These are phyloP conservation scores for Pythium angustatum DNA, from an alignment of 352 stramenopile species.

Conservation along the genomic window DNA sequence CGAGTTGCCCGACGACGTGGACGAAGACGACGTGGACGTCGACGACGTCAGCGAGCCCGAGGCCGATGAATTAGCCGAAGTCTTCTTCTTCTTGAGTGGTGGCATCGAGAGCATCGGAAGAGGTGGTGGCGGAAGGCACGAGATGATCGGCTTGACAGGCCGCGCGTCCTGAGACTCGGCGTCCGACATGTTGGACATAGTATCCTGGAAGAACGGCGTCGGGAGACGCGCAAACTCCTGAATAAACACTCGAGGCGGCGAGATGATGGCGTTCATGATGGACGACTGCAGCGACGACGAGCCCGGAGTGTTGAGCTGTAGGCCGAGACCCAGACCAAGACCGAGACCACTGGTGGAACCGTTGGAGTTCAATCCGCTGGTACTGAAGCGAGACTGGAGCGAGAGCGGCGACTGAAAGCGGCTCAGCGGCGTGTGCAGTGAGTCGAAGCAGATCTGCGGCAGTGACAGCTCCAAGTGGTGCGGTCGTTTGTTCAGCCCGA, in stretches of 20 bases:
- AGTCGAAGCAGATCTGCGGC: conserved; percentile 69
- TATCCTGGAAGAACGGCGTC: conserved; percentile 69
- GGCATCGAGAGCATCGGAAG: conserved; percentile 77
- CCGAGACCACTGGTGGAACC: background rate
- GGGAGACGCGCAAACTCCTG: conserved; percentile 71
- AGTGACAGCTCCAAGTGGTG: conserved; percentile 71
- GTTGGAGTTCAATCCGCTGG: conserved; percentile 19
- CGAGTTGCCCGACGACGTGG: conserved; percentile 4
- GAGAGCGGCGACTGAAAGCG: conserved; percentile 46
- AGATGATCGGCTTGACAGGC: conserved; percentile 43
- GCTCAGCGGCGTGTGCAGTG: conserved; percentile 46
- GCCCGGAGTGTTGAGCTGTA: conserved; percentile 34
- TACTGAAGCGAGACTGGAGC: conserved; percentile 41
- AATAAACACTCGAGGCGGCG: conserved; percentile 71
- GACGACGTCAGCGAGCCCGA: background rate
- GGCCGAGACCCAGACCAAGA: too few relatives aligned
- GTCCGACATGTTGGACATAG: conserved; percentile 22
- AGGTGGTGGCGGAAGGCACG: conserved; percentile 55
- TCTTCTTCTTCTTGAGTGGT: conserved; percentile 71
- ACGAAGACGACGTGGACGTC: conserved; percentile 13
- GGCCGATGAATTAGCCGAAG: background rate
- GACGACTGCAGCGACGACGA: conserved; percentile 47
- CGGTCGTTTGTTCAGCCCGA: conserved; percentile 44
- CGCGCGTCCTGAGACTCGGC: conserved; percentile 31
- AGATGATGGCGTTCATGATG: conserved; percentile 72